phyloP scores from a whole-genome alignment of 106 monocot genomes.

The Allium sativum region DNA sequence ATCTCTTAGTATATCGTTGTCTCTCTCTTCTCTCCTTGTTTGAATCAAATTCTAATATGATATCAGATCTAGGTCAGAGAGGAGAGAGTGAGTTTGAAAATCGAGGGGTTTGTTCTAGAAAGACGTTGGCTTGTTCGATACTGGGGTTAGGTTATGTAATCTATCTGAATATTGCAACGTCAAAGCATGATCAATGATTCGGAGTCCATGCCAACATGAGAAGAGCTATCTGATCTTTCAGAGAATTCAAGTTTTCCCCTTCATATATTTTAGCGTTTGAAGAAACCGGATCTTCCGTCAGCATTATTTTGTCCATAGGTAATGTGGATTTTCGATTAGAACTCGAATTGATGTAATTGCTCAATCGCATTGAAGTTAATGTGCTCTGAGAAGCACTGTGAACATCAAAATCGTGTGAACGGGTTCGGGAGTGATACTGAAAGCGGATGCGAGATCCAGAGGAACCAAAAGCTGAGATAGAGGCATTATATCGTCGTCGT shows the following conservation, averaged over 20 bases:
- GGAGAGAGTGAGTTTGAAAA: no score
- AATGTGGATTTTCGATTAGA: conserved; percentile 1
- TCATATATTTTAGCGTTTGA: not conserved
- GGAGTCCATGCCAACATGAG: conserved; percentile 52
- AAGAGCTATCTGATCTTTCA: conserved; percentile 9
- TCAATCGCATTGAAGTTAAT: conserved; percentile 22
- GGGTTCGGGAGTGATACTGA: conserved; percentile 54
- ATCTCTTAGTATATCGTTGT: no score
- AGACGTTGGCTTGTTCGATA: no score
- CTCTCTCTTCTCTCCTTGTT: no score
- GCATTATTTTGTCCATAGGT: not conserved
- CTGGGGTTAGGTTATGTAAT: no score
- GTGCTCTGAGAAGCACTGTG: conserved; percentile 41
- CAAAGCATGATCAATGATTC: no score
- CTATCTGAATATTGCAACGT: no score
- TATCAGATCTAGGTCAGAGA: no score
- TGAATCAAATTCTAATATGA: no score
- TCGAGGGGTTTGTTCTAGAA: no score
- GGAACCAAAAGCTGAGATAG: conserved; percentile 43
- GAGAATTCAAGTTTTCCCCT: conserved; percentile 8
- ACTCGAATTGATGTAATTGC: not conserved
- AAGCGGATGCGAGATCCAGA: conserved; percentile 49
- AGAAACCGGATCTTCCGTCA: not conserved
- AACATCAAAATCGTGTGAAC: conserved; percentile 27
- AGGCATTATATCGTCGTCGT: conserved; percentile 38